Percentiles rank a stretch among this genome's conserved stretches.
These are phyloP conservation scores for Suhomyces ambrosiae DNA, from an alignment of 1,139 yeast species.

Conservation along the genomic window DNA sequence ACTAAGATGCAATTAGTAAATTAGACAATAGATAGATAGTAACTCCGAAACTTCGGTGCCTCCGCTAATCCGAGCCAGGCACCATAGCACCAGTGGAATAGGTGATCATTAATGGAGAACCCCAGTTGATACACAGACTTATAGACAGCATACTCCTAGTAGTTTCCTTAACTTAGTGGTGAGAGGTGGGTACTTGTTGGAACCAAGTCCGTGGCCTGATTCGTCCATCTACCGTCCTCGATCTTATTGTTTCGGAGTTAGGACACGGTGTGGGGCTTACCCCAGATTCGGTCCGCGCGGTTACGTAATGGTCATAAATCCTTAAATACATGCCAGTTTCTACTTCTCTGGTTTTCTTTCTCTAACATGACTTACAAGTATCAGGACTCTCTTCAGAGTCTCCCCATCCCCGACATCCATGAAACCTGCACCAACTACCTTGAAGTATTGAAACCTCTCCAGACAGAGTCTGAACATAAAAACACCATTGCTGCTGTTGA, in stretches of 20 bases:
- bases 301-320: not conserved
- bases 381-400: constrained; percentile 58
- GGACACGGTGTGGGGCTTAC: constrained; percentile 10
- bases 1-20: no score
- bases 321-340: not conserved
- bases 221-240: not conserved
- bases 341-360: no score
- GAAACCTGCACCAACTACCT: constrained; percentile 68
- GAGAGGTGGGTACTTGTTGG: no score
- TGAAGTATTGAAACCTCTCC: constrained; percentile 70
- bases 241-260: constrained; percentile 11
- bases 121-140: no score
- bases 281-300: constrained; percentile 7
- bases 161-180: no score
- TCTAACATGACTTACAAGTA: constrained; percentile 57
- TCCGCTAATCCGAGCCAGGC: no score
- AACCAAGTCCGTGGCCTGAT: no score
- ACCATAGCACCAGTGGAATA: no score
- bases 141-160: no score
- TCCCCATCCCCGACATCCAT: constrained; percentile 77
- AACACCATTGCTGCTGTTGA: constrained; percentile 63
- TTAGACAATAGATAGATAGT: no score
- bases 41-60: no score
- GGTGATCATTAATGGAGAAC: no score
- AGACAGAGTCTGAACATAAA: constrained; percentile 68